Base-by-base conservation (phyloP, 257 asterid species). In the Solanum tarapatanum region DNA sequence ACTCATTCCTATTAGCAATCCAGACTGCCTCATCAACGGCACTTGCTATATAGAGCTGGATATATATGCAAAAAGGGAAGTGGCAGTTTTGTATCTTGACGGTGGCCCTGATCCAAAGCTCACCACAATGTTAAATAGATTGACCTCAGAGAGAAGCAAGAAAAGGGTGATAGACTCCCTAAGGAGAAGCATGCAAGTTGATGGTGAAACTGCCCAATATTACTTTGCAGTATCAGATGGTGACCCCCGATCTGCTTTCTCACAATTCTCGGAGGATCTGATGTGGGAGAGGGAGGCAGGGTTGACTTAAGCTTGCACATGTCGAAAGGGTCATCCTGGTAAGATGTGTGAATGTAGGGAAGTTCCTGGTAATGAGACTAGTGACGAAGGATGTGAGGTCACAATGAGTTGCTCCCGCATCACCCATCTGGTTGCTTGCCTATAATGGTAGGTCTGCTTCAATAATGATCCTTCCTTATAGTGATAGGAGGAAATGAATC, bases 1-100 rank as follows among this genome's bases (percentile, higher is more conserved):
- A 83, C 92, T 97, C 88, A 97, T 97, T 89, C 99, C 98, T 13
- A 84, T 94, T 70, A 91, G 93, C 91, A 93, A 94, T 72, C 95
- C 98, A 35, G 94, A 95, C 51, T 88, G 91, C 87, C 98, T 95
- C 26, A 64, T 91, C 76, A 87, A 92, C 21, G 87, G 95, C 77
- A 93, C 92, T n/a, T 97, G 98, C 95, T 95, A 94, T 94, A 95
- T 97, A 72, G 99, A 97, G 89, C 91, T 94, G 89, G 99, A 97
- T 66, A 72, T 88, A 13, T 92, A 90, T 90, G 97, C 99, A 30
- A 95, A 95, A 88, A 97, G 98, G 91, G 99, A 97, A 92, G 98
- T 97, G 88, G 99, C 96, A 0, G 98, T 97, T 9, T 87, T 97
- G 82, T 97, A 97, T 92, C 98, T 94, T 72, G 98, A 95, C n/a